Evolutionary conservation across 2,329 filamentous ascomycete species (phyloP), one percentile per base, ranked within the genome.

Genomic region (Dothiorella sarmentorum): DNA sequence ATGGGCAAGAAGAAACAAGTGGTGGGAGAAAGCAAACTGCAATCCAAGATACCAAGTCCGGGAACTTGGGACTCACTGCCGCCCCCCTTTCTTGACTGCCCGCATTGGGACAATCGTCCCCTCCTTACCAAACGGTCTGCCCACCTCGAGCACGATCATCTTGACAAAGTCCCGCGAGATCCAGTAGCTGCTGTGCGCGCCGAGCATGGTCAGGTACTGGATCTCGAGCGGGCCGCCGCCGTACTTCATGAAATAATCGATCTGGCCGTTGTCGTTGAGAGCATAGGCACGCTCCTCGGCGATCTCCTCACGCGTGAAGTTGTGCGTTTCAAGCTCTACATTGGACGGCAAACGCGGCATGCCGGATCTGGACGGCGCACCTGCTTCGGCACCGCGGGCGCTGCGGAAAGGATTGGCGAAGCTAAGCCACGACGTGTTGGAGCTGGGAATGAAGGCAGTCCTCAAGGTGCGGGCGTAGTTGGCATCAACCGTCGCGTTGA

Each of bases 101-200:
- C 82, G 74, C 70, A 86, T 78, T 17, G 74, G 75, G 57, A 70
- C 63, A 53, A 85, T 67, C 0, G 82, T 82, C 15, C 82, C 80
- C 11, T 82, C 78, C 64, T 82, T 85, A 0, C 93, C 92, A 4
- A 85, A 82, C 64, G 80, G 80, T 62, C 93, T 80, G 3, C 92
- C 92, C 65, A 95, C 86, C 74, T 99, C 94, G 29, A 93, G 80
- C 42, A 95, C 95, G 51, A 97, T 75, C 78, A 97, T 87, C 43
- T 92, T 80, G n/a, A 96, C 86, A 71, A 99, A 92, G 70, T 97
- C 94, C 26, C 80, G 83, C 66, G 89, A 86, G 2, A 85, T 82
- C 94, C 94, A 99, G 73, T 99, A 99, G 70, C 89, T 93, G 58
- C 90, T 91, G 73, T 99, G 94, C 7, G 94, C 94, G 59, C 91